Evolutionary conservation across 768 basidiomycete genomes (phyloP), one percentile per base, ranked within the genome.

Genomic region (Suillus sp.): DNA sequence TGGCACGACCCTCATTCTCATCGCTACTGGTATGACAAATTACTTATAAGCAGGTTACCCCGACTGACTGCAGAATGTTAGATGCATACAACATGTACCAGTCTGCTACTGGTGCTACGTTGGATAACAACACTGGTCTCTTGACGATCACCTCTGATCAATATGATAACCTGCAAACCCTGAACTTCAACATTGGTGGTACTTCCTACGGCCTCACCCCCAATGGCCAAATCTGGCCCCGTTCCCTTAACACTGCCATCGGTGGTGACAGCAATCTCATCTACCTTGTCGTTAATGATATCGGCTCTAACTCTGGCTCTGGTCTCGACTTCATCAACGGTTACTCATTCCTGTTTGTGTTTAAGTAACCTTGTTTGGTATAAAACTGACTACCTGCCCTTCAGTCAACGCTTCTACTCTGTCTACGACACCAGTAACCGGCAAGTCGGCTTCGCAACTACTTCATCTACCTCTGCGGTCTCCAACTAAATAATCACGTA

Each of bases 371-470:
- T 53, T n/a, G 20, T 34, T 34, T 13, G 20, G 20, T n/a, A 34
- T 53, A n/a, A 53, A 13, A 20, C 51, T 53, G 32, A 53, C 20
- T 11, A 32, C 18, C 32, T 34, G 32, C 20, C 11, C 11, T 34
- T 32, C 54, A 61, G 62, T 38, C 74, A 80, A 69, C 73, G 80
- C 34, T 80, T 74, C 72, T 79, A 78, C 66, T 70, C 72, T 59
- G 77, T 79, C 27, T 79, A 67, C 66, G 78, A 79, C 65, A 74
- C 75, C 42, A 66, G 62, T 11, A 78, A 79, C 66, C 68, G 61
- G 37, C 75, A 66, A 4, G 71, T 81, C 37, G 80, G 79, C 14
- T 69, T 81, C 38, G 80, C 80, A 1, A 75, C 68, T 32, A 79
- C 78, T 1, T 35, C 69, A 0, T 75, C 74, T 65, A 81, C 80